Evolutionary conservation across 169 alveolate species (phyloP), one percentile per base, ranked within the genome.

Genomic region (Plasmodium knowlesi): DNA sequence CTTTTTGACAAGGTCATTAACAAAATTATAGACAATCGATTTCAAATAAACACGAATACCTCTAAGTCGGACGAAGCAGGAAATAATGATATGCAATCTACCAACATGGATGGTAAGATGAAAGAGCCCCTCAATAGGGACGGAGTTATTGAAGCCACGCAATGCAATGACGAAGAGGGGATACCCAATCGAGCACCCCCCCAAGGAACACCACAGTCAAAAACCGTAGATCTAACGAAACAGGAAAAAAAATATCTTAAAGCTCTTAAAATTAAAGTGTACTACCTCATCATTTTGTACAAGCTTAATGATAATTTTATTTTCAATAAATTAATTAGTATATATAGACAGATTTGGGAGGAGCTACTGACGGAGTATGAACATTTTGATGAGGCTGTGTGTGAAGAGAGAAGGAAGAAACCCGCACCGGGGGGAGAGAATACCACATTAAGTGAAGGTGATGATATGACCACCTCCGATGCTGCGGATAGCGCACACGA

Each of bases 261-360:
- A 37, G 83, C 83, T n/a, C 90, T 89, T 25, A 89, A 89, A 80
- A 89, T 89, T 41, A 89, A 50, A 37, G 46, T 79, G 22, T 89
- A 89, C 73, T 89, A 89, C 30, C 72, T 89, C 30, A 67, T 89
- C n/a, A 81, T 89, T 57, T 28, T 89, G 46, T 89, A 79, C 82
- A 89, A 89, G 53, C 72, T 89, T 67, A 89, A 89, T 80, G 94
- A 89, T 79, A 89, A 81, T 89, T 89, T 89, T 70, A 22, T 89
- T 79, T 89, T 89, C 82, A 89, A 89, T 34, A 89, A 89, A 46
- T 70, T 89, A 25, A 89, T 89, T 25, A 50, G 84, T 16, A 89
- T 89, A 61, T 89, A 89, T 67, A 89, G 90, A 25, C 94, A 89
- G 72, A 89, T 89, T 32, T 89, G 67, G 80, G 82, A 89, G 57